Conservation (phyloP, 495 filamentous ascomycete species). For the Talaromyces trachyspermus region DNA sequence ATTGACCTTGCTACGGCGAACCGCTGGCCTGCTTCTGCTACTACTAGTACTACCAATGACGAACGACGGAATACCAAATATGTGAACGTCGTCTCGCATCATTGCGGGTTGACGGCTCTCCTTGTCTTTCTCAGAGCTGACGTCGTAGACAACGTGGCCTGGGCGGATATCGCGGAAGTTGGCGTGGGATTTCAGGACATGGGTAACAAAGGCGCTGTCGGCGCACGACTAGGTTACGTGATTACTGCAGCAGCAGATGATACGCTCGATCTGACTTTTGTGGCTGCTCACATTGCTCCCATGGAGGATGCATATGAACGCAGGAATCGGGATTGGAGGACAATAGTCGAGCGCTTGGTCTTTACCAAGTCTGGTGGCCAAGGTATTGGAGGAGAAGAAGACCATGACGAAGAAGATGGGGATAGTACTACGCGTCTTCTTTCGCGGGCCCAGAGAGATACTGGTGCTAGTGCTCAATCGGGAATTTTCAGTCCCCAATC, state of each 20-base stretch:
- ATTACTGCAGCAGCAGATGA: constrained; percentile 18
- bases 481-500: constrained; percentile 64
- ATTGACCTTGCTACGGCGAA: constrained; percentile 56
- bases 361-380: constrained; percentile 38
- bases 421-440: constrained; percentile 38
- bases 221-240: constrained; percentile 58
- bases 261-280: constrained; percentile 65
- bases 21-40: constrained; percentile 26
- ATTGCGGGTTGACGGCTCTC: constrained; percentile 83
- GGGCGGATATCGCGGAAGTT: constrained; percentile 62
- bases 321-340: constrained; percentile 79
- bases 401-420: constrained; percentile 20
- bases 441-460: constrained; percentile 10
- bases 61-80: constrained; percentile 31
- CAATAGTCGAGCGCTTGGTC: constrained; percentile 68
- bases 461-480: constrained; percentile 7
- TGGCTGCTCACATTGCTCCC: constrained; percentile 82
- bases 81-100: constrained; percentile 48
- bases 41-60: not conserved
- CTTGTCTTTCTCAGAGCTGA: constrained; percentile 67
- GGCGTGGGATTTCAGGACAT: constrained; percentile 78
- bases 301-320: constrained; percentile 65
- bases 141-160: constrained; percentile 44
- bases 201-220: constrained; percentile 93
- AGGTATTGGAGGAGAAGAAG: constrained; percentile 3